Conservation (phyloP, 1,284 basidiomycete genomes). For the Heliocybe sulcata region DNA sequence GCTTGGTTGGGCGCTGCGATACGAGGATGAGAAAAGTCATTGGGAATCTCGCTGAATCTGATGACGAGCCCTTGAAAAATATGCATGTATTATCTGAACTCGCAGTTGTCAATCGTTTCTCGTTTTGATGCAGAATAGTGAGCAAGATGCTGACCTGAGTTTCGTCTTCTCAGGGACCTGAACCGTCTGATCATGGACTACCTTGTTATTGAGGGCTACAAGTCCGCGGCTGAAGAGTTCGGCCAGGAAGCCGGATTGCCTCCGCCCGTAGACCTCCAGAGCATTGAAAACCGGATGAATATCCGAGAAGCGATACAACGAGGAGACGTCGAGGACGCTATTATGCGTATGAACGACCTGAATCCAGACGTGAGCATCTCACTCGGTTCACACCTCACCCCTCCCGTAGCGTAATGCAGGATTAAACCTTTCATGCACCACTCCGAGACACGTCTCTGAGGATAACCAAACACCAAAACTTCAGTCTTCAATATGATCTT, state of each 20-base stretch:
- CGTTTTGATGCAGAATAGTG: slow-evolving; percentile 19
- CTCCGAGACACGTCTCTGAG: slow-evolving; percentile 74
- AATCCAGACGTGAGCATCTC: slow-evolving; percentile 84
- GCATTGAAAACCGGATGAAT: slow-evolving; percentile 89
- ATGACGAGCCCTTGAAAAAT: slow-evolving; percentile 45
- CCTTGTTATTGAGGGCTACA: slow-evolving; percentile 96
- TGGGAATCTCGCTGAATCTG: slow-evolving; percentile 87
- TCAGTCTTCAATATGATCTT: slow-evolving; percentile 89
- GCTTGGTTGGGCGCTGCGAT: slow-evolving; percentile 6
- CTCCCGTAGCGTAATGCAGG: slow-evolving; percentile 33
- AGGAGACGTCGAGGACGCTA: slow-evolving; percentile 92
- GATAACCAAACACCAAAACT: slow-evolving; percentile 81
- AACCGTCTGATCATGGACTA: slow-evolving; percentile 98
- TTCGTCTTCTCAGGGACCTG: slow-evolving; percentile 62
- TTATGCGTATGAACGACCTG: slow-evolving; percentile 89
- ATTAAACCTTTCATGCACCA: slow-evolving; percentile 99
- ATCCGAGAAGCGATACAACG: slow-evolving; percentile 92
- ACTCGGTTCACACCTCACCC: neutral
- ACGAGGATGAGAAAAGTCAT: slow-evolving; percentile 53
- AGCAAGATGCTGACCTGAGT: slow-evolving; percentile 21
- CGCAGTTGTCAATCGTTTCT: slow-evolving; percentile 7
- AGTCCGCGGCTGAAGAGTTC: slow-evolving; percentile 92
- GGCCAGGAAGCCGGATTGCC: slow-evolving; percentile 79
- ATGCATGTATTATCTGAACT: slow-evolving; percentile 80
- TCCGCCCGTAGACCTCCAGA: slow-evolving; percentile 79